Evolutionary conservation across 495 filamentous ascomycete genomes (phyloP).

Genomic region (Talaromyces proteolyticus): DNA sequence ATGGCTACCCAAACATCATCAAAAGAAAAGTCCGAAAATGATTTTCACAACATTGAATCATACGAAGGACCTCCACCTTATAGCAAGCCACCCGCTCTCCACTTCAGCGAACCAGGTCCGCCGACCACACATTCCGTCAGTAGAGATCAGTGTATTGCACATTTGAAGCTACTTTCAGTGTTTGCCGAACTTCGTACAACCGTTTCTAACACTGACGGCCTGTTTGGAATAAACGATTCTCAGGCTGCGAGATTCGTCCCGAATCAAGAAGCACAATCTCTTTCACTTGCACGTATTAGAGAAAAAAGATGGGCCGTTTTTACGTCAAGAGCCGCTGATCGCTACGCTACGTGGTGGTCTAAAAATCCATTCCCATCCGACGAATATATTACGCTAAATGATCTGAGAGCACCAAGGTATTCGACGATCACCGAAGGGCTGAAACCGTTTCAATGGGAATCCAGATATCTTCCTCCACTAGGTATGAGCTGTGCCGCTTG

Average conservation of each 20-base stretch:
- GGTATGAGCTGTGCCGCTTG: conserved; percentile 12
- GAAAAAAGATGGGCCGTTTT: conserved; percentile 82
- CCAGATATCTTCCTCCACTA: conserved; percentile 22
- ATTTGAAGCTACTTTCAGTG: conserved; percentile 70
- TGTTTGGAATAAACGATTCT: conserved; percentile 58
- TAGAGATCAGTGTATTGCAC: conserved; percentile 55
- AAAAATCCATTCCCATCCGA: conserved; percentile 8
- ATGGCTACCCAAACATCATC: too few species aligned
- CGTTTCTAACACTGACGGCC: conserved; percentile 54
- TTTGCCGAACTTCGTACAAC: conserved; percentile 63
- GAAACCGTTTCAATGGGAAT: conserved; percentile 9
- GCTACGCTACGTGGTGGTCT: conserved; percentile 71
- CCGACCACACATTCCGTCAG: too few species aligned
- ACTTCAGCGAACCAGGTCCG: too few species aligned
- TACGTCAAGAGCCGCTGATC: conserved; percentile 63
- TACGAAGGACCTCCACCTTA: too few species aligned
- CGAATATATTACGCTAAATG: conserved; percentile 13
- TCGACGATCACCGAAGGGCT: too few species aligned
- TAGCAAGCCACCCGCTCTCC: too few species aligned
- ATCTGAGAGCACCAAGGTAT: neutral
- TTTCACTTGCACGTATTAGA: conserved; percentile 39
- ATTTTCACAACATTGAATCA: too few species aligned
- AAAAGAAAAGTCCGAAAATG: too few species aligned
- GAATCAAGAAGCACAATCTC: conserved; percentile 11
- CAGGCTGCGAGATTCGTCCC: conserved; percentile 20